Conservation (phyloP, 441 rosid genomes). For the Lepidium campestre region DNA sequence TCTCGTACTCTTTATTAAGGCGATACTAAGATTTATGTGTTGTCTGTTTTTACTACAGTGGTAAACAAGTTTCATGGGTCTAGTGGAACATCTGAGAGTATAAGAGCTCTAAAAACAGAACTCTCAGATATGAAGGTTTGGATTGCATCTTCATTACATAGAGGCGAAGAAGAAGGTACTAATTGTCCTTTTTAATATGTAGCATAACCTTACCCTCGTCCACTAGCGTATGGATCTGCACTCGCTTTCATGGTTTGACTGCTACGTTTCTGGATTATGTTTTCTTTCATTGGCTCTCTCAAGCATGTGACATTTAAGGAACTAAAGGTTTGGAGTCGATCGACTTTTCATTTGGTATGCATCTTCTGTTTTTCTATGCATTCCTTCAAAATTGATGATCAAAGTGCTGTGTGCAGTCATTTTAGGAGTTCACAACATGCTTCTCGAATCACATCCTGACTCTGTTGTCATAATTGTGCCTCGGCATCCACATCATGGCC, state of each 20-base stretch:
- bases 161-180: constrained; percentile 87
- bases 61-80: constrained; percentile 44
- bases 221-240: not conserved
- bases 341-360: not conserved
- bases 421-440: constrained; percentile 57
- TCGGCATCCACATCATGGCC: constrained; percentile 77
- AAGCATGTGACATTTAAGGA: not conserved
- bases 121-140: constrained; percentile 60
- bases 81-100: constrained; percentile 29
- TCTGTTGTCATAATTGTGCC: constrained; percentile 70
- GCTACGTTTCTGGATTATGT: not conserved
- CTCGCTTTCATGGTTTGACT: not conserved
- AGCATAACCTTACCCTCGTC: not conserved
- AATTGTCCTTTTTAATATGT: not conserved
- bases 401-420: constrained; percentile 52
- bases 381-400: not conserved
- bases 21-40: not conserved
- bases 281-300: not conserved
- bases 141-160: constrained; percentile 94
- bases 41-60: constrained; percentile 32
- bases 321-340: not conserved
- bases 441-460: constrained; percentile 48
- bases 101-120: constrained; percentile 51
- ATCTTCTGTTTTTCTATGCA: not conserved
- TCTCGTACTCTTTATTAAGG: not conserved